These are phyloP conservation scores for Backusella tarrabulga DNA, from an alignment of 192 early-diverging fungal species.

Conservation along the genomic window DNA sequence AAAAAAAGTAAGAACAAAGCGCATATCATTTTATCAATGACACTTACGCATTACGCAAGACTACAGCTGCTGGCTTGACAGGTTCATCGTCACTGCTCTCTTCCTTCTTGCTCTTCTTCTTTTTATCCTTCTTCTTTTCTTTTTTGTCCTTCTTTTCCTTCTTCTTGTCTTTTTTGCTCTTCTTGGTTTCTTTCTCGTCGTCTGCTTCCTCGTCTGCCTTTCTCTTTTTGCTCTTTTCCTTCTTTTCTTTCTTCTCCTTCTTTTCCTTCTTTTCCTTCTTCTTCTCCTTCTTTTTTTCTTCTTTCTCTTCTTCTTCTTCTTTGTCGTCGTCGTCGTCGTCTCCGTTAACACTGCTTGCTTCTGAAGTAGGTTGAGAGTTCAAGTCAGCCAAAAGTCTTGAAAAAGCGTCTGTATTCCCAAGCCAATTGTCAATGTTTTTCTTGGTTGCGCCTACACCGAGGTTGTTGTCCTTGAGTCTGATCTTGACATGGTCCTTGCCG, in stretches of 20 bases:
- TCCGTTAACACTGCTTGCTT: constrained; percentile 31
- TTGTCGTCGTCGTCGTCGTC: constrained; percentile 30
- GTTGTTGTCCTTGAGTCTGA: constrained; percentile 81
- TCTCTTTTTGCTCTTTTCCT: constrained; percentile 31
- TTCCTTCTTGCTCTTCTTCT: constrained; percentile 24
- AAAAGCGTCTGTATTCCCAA: constrained; percentile 90
- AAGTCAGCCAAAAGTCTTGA: constrained; percentile 76
- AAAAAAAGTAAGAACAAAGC: background rate
- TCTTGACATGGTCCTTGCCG: constrained; percentile 79
- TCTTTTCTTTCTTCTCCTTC: constrained; percentile 30
- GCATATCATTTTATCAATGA: background rate
- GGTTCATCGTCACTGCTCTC: constrained; percentile 28
- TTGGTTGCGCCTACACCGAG: constrained; percentile 89
- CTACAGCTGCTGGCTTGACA: constrained; percentile 26
- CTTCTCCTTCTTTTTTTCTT: constrained; percentile 35
- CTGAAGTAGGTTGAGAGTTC: constrained; percentile 56
- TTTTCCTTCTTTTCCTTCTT: constrained; percentile 20
- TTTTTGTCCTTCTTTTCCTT: constrained; percentile 40
- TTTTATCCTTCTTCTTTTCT: constrained; percentile 30
- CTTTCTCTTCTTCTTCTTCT: constrained; percentile 40
- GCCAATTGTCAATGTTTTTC: constrained; percentile 91
- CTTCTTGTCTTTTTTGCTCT: constrained; percentile 36
- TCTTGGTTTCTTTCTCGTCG: constrained; percentile 33
- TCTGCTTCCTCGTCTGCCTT: constrained; percentile 37
- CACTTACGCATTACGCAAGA: constrained; percentile 51